These are phyloP conservation scores for Poa annua DNA, from an alignment of 176 grass and related monocot species.

Conservation along the genomic window DNA sequence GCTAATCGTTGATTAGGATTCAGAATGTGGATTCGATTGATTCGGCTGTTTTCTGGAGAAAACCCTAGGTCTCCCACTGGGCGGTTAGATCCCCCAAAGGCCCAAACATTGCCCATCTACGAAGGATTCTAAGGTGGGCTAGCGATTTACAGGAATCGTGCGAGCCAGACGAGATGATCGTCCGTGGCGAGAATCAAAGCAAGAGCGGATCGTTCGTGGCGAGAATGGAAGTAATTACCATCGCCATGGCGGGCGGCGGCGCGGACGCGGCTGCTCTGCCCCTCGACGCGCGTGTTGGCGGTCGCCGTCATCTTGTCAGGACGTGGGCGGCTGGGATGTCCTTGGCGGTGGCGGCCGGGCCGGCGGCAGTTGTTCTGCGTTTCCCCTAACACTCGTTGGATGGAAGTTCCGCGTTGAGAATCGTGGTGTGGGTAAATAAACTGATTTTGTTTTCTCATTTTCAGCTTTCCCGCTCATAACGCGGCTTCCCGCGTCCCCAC, in stretches of 20 bases:
- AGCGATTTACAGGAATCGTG: not conserved
- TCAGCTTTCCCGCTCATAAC: not conserved
- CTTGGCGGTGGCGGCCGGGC: too few relatives aligned
- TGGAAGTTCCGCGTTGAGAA: not conserved
- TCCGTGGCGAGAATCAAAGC: not conserved
- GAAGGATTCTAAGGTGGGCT: not conserved
- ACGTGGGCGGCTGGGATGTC: too few relatives aligned
- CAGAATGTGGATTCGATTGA: not conserved
- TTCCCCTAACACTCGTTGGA: not conserved
- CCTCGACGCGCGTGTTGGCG: not conserved
- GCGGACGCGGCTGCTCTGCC: not conserved
- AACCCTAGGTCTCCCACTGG: not conserved
- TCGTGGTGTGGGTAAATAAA: constrained; percentile 5
- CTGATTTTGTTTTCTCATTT: not conserved
- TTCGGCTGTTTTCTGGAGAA: not conserved
- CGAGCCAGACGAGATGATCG: not conserved
- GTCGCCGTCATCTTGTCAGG: too few relatives aligned
- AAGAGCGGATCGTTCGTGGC: not conserved
- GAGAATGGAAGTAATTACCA: not conserved
- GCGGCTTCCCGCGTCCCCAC: not conserved
- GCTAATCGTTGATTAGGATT: not conserved
- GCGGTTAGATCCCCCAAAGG: not conserved
- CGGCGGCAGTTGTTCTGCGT: too few relatives aligned
- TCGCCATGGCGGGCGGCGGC: not conserved
- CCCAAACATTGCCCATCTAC: not conserved